Conservation (phyloP, 2,329 filamentous ascomycete genomes). For the Phialophora tarda region DNA sequence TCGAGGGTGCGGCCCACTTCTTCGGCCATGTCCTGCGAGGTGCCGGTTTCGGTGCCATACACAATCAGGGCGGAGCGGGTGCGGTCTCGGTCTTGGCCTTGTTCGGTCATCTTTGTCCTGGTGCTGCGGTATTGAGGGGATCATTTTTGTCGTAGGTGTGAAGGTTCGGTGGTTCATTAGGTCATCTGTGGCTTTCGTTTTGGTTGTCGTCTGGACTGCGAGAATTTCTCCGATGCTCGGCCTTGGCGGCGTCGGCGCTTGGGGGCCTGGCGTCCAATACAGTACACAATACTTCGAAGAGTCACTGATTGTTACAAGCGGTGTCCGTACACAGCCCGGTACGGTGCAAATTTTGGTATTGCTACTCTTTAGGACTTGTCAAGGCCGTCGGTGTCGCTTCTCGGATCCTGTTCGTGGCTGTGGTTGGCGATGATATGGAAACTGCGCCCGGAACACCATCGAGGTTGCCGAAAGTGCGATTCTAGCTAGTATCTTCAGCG, state of each 20-base stretch:
- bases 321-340: not conserved
- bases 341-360: not conserved
- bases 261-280: no score
- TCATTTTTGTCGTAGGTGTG: constrained; percentile 14
- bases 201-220: not conserved
- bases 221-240: not conserved
- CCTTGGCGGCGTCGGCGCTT: not conserved
- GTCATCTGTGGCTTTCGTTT: not conserved
- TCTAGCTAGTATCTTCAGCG: no score
- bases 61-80: constrained; percentile 67
- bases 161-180: not conserved
- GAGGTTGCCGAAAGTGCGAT: no score
- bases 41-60: constrained; percentile 95
- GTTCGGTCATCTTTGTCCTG: constrained; percentile 23
- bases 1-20: constrained; percentile 77
- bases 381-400: not conserved
- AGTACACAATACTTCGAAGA: not conserved
- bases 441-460: no score
- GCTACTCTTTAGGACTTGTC: not conserved
- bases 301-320: not conserved
- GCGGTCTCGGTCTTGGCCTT: constrained; percentile 14
- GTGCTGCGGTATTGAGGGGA: not conserved
- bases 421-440: no score
- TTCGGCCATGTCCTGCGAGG: constrained; percentile 86
- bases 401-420: not conserved